Evolutionary conservation across 1,139 yeast genomes (phyloP), one percentile per base, ranked within the genome.

Genomic region (Suhomyces choctaworum): DNA sequence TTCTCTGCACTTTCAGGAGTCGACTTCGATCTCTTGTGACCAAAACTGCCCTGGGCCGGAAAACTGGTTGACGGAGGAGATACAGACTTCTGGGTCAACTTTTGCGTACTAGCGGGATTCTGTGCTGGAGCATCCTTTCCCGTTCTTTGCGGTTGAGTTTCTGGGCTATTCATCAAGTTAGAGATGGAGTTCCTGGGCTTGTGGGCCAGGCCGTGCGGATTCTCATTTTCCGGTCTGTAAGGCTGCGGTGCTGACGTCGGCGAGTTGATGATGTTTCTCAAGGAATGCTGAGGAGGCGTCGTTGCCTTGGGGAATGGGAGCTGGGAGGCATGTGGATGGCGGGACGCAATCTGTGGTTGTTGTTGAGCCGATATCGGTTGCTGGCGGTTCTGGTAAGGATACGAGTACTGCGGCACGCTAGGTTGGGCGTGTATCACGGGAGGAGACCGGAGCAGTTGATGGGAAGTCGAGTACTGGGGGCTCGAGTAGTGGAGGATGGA

Each of bases 1-100:
- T 27, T 37, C 6, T 36, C 34, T 8, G 30, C 37, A 7, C 37
- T 31, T 22, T 46, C 52, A 13, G 60, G 59, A 4, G 55, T 46
- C 3, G 64, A 60, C 22, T 46, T 50, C 1, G 64, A 55, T 14
- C 64, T 46, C 32, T 53, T 51, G 39, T 59, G 62, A 5, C 52
- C 44, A 17, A 51, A 48, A 23, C 42, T 46, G 1, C 53, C 51
- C 30, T 50, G 42, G 0, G 41, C 39, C 1, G 52, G 52, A 11
- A 45, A 32, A 9, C 36, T 39, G 6, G 20, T 17, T 3, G 42
- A 29, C 2, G 51, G 45, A 4, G 54, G 50, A 4, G 49, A 40
- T 9, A 41, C 41, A 13, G 41, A 37, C 21, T 41, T 37, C 27
- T 35, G 38, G 5, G 29, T 23, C 12, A 11, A 29, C 7, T 30